Base-by-base conservation (phyloP, 768 basidiomycete species). In the Saitozyma podzolica region DNA sequence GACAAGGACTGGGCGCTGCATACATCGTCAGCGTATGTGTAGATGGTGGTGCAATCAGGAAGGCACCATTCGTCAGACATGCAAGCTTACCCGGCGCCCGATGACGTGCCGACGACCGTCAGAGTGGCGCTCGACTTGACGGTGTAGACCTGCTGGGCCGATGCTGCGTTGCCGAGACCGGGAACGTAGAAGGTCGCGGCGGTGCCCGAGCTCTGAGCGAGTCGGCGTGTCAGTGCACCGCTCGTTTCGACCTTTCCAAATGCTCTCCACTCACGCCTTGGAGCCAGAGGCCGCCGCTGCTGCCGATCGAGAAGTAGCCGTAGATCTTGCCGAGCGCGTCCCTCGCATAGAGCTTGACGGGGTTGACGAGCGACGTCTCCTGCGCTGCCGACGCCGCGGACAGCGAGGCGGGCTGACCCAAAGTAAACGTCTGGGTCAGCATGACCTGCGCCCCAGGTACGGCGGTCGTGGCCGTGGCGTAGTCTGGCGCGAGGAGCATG, bases 141-240 rank as follows among this genome's bases (percentile, higher is more conserved):
- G 5, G 39, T 29, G 40, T 20, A 37, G 19, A 37, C 52, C 16
- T 37, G 20, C 37, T 54, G 52, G 7, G 19, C 19, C 8, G 52
- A 5, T 8, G 52, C 7, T 8, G 8, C 19, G 8, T 16, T 54
- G 37, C 52, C 52, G 20, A 54, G 37, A 54, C 40, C 40, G 6
- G 52, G 52, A 6, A 54, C 19, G 39, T 54, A 54, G 19, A 54
- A 54, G 16, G 52, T 54, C 52, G 7, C 16, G n/a, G 37, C 39
- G 14, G 8, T 54, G 14, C 16, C 19, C 40, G 19, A 17, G 9
- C 10, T 52, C 20, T 10, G 9, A 52, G 20, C 50, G 14, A 9
- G 9, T 52, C 50, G 20, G 20, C 50, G 9, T 16, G 16, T 37
- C 6, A 20, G 16, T 16, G 14, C 20, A 52, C 9, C n/a, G n/a